These are phyloP conservation scores for Acanthamoeba sp. DNA, from an alignment of 208 protist genomes.

Conservation along the genomic window DNA sequence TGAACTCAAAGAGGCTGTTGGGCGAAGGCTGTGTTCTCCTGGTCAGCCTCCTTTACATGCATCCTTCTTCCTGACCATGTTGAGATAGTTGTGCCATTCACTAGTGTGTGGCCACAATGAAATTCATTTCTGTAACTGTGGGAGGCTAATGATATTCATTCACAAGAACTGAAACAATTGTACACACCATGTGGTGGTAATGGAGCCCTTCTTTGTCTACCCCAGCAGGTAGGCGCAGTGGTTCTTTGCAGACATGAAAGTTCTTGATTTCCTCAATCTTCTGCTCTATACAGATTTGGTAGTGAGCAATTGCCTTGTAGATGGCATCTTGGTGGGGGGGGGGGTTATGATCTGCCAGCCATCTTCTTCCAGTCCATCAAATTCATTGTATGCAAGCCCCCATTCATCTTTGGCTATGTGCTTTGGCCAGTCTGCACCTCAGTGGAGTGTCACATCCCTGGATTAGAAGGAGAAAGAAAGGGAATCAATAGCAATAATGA, in stretches of 20 bases:
- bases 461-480: too few relatives aligned
- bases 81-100: conserved; percentile 43
- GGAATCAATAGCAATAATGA: too few relatives aligned
- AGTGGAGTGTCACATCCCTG: too few relatives aligned
- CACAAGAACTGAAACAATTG: too few relatives aligned
- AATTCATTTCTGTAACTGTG: too few relatives aligned
- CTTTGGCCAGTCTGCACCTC: too few relatives aligned
- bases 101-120: too few relatives aligned
- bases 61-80: conserved; percentile 71
- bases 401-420: too few relatives aligned
- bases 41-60: neutral
- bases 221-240: neutral
- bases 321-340: neutral
- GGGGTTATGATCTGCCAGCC: too few relatives aligned
- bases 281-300: neutral
- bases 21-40: conserved; percentile 56
- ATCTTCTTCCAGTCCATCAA: too few relatives aligned
- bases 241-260: neutral
- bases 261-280: neutral
- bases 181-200: neutral
- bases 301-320: neutral
- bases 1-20: conserved; percentile 64
- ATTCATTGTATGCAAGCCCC: too few relatives aligned
- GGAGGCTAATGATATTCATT: too few relatives aligned
- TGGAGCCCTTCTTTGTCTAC: neutral